phyloP scores from a whole-genome alignment of 2,329 filamentous ascomycete genomes.

The Rhynchosporium graminicola region DNA sequence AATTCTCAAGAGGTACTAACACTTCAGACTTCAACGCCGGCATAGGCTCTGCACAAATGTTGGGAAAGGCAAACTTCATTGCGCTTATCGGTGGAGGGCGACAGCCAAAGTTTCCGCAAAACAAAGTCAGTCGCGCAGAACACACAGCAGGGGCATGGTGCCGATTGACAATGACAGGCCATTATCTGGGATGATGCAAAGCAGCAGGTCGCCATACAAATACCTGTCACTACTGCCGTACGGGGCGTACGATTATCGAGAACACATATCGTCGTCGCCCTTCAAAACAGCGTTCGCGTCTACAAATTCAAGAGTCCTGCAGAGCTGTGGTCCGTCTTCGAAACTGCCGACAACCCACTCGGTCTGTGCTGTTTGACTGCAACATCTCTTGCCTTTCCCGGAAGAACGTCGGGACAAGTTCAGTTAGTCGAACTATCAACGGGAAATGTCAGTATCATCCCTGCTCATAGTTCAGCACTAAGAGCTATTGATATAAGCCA shows the following conservation, averaged over 20 bases:
- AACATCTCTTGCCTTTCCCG: conserved; percentile 78
- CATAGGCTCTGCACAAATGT: conserved; percentile 81
- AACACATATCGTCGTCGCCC: conserved; percentile 74
- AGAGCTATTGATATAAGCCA: conserved; percentile 77
- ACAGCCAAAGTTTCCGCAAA: conserved; percentile 81
- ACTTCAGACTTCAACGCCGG: conserved; percentile 73
- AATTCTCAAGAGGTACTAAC: conserved; percentile 23
- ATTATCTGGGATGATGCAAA: conserved; percentile 91
- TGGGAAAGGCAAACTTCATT: conserved; percentile 82
- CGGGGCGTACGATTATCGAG: conserved; percentile 77
- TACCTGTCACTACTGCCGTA: conserved; percentile 79
- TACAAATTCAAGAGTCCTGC: conserved; percentile 77
- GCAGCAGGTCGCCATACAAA: conserved; percentile 70
- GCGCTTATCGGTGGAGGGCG: conserved; percentile 87
- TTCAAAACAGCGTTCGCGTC: conserved; percentile 79
- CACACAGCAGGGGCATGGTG: not conserved
- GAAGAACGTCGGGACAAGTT: conserved; percentile 83
- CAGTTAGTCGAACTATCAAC: conserved; percentile 79
- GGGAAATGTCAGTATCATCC: conserved; percentile 88
- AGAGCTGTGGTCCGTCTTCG: conserved; percentile 71
- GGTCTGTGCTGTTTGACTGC: conserved; percentile 79
- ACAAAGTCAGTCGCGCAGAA: conserved; percentile 60
- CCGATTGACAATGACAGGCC: conserved; percentile 49
- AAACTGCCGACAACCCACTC: conserved; percentile 81
- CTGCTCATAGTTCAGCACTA: conserved; percentile 79